These are phyloP conservation scores for Paramecium sexaurelia DNA, from an alignment of 73 alveolate species.

Conservation along the genomic window DNA sequence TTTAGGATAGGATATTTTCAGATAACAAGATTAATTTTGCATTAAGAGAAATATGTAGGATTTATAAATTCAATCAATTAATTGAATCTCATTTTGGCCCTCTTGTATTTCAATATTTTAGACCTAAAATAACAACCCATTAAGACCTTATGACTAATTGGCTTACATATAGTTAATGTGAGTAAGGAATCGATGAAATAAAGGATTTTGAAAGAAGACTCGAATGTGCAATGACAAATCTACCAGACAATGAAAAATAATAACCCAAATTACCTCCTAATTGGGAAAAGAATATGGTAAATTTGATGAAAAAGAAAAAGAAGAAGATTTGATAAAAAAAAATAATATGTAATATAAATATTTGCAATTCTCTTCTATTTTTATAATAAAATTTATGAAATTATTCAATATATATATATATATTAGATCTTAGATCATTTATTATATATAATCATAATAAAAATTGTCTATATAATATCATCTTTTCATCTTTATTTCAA, in stretches of 20 bases:
- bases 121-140: neutral
- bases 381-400: neutral
- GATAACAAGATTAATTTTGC: neutral
- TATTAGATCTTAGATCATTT: neutral
- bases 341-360: neutral
- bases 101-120: neutral
- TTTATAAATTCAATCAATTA: neutral
- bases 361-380: neutral
- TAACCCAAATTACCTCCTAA: neutral
- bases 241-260: conserved; percentile 19
- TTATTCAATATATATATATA: too few species aligned
- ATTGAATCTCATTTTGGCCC: neutral
- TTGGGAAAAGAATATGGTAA: conserved; percentile 18
- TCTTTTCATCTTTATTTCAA: neutral
- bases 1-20: neutral
- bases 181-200: neutral
- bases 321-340: neutral
- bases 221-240: neutral
- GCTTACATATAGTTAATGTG: neutral
- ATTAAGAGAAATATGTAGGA: neutral
- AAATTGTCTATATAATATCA: neutral
- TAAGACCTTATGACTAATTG: conserved; percentile 12
- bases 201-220: conserved; percentile 48
- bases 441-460: neutral
- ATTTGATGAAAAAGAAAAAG: neutral